Percentiles rank a stretch among this genome's conserved stretches.
Conservation (phyloP, 2,329 filamentous ascomycete species). For the Acephala macrosclerotiorum region DNA sequence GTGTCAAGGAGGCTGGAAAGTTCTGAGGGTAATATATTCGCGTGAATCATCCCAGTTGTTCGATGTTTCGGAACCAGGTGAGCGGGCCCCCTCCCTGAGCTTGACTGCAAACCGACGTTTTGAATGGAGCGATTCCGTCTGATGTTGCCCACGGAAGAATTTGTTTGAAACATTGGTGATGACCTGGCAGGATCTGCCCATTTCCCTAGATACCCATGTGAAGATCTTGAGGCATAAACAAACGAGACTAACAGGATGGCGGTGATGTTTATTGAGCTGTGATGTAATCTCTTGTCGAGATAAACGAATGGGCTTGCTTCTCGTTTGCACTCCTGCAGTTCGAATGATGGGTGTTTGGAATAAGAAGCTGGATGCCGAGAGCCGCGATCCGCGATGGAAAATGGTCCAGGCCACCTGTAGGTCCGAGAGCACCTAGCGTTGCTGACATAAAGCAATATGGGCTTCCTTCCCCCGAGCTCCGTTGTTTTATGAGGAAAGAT, state of each 20-base stretch:
- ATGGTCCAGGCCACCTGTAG: too few species aligned
- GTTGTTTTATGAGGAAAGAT: too few species aligned
- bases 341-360: too few species aligned
- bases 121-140: constrained; percentile 7
- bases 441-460: too few species aligned
- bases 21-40: not conserved
- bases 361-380: too few species aligned
- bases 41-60: not conserved
- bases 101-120: constrained; percentile 1
- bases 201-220: constrained; percentile 3
- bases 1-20: not conserved
- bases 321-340: not conserved
- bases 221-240: not conserved
- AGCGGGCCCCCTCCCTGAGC: constrained; percentile 9
- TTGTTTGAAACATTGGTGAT: constrained; percentile 21
- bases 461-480: too few species aligned
- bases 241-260: not conserved
- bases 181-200: constrained; percentile 5
- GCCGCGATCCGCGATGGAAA: too few species aligned
- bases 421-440: too few species aligned
- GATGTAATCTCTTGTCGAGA: not conserved
- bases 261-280: constrained; percentile 1
- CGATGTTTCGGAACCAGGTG: constrained; percentile 12
- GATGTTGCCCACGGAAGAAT: constrained; percentile 14
- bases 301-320: not conserved